Evolutionary conservation across 108 stramenopile genomes (phyloP).

Genomic region (Asterionellopsis glacialis): DNA sequence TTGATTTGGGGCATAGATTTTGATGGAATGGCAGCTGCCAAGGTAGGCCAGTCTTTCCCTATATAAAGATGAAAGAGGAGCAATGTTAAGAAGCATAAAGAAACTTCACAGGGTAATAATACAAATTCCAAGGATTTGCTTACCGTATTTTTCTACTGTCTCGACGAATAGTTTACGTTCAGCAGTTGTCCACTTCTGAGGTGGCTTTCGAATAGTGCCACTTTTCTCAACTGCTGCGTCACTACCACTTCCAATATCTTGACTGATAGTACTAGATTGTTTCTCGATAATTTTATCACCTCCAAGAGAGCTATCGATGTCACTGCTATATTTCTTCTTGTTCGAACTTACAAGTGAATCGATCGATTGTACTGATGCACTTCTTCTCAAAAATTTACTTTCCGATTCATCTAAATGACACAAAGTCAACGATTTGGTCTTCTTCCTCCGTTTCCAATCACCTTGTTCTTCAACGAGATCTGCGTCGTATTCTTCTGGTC

Average conservation of each 20-base stretch:
- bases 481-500: conserved; percentile 21
- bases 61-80: too few relatives aligned
- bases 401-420: conserved; percentile 50
- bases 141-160: conserved; percentile 69
- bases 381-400: conserved; percentile 41
- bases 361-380: conserved; percentile 9
- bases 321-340: neutral
- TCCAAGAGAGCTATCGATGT: conserved; percentile 6
- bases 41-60: conserved; percentile 45
- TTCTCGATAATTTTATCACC: conserved; percentile 3
- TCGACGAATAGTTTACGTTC: conserved; percentile 75
- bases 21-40: conserved; percentile 64
- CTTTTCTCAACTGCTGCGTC: neutral
- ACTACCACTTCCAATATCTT: neutral
- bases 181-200: conserved; percentile 73
- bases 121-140: conserved; percentile 9
- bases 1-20: conserved; percentile 74
- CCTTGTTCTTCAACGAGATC: conserved; percentile 24
- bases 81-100: neutral
- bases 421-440: conserved; percentile 25
- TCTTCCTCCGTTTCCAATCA: conserved; percentile 21
- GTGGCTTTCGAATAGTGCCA: conserved; percentile 19
- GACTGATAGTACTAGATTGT: neutral
- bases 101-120: conserved; percentile 3
- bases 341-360: neutral